Conservation (phyloP, 306 rosid genomes). For the Sophora flavescens region DNA sequence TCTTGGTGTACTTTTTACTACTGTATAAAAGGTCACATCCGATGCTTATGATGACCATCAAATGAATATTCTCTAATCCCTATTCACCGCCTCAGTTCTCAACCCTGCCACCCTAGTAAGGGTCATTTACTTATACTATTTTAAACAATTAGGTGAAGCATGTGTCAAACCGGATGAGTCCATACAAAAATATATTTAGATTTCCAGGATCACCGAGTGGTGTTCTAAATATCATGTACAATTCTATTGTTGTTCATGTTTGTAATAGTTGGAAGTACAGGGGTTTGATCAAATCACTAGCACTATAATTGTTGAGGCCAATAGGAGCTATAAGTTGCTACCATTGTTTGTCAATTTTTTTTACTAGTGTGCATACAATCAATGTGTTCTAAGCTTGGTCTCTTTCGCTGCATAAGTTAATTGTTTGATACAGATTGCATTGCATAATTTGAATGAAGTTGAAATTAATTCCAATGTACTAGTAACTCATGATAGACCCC, state of each 20-base stretch:
- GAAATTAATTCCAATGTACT: background rate
- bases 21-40: background rate
- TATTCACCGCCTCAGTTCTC: background rate
- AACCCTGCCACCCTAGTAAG: too few relatives aligned
- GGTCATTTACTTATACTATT: background rate
- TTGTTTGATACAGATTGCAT: background rate
- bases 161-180: background rate
- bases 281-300: background rate
- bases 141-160: conserved; percentile 1
- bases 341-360: background rate
- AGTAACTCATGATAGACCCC: conserved; percentile 7
- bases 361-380: background rate
- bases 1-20: background rate
- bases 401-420: background rate
- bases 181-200: background rate
- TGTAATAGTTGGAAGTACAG: background rate
- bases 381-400: background rate
- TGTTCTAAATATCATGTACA: background rate
- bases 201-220: background rate
- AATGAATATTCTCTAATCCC: background rate
- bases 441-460: conserved; percentile 22
- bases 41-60: background rate
- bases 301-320: conserved; percentile 3
- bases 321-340: background rate
- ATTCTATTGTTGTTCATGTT: background rate